Percentiles rank a stretch among this genome's conserved stretches.
Conservation (phyloP, 192 early-diverging fungal species). For the Podila clonocystis region DNA sequence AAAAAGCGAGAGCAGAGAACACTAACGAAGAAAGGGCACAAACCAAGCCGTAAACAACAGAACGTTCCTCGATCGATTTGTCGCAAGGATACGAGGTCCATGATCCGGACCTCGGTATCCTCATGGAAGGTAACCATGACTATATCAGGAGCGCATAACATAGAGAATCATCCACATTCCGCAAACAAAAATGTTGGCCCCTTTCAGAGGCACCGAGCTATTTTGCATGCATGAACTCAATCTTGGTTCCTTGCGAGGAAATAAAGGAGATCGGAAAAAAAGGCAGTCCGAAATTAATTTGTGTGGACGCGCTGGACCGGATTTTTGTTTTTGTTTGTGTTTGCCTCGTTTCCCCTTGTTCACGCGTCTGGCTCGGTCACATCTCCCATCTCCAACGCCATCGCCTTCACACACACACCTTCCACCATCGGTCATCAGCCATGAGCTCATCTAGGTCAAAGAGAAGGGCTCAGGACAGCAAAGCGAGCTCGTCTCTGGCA, state of each 20-base stretch:
- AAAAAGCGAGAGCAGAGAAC: no score
- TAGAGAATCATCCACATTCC: no score
- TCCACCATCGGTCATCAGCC: neutral
- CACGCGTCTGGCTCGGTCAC: neutral
- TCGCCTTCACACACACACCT: neutral
- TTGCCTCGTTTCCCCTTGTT: neutral
- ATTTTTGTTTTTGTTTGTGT: neutral
- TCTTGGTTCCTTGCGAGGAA: neutral
- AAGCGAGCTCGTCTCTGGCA: slow-evolving; percentile 11
- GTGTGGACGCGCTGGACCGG: neutral
- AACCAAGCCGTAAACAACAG: no score
- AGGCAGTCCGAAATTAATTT: neutral
- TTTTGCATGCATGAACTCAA: no score
- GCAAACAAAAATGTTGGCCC: no score
- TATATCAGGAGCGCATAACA: no score
- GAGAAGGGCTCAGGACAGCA: slow-evolving; percentile 25
- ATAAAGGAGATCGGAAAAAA: neutral
- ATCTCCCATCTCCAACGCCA: neutral
- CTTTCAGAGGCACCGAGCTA: no score
- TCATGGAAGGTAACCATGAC: no score
- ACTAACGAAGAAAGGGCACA: no score
- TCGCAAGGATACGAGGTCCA: no score
- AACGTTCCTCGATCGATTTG: no score
- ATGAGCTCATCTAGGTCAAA: slow-evolving; percentile 39
- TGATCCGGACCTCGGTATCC: no score